Conservation (phyloP, 1,284 basidiomycete species). For the Phenoliferia sp. region DNA sequence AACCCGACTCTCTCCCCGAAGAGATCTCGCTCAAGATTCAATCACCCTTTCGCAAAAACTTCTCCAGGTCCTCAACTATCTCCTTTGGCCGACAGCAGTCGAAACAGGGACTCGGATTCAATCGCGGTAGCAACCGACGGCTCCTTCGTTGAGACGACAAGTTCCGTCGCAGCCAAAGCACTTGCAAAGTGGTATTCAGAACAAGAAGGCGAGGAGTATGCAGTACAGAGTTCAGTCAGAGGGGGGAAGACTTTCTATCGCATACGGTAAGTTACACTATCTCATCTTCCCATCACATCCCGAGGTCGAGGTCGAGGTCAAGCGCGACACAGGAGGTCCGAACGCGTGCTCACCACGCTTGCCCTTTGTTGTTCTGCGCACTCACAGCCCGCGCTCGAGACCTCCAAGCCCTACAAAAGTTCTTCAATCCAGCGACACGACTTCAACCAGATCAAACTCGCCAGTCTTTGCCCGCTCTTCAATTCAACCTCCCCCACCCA, state of each 20-base stretch:
- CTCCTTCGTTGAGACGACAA: slow-evolving; percentile 33
- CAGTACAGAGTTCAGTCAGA: slow-evolving; percentile 18
- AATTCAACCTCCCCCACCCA: background rate
- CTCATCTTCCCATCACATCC: background rate
- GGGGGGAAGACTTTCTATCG: slow-evolving; percentile 31
- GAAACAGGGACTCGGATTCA: slow-evolving; percentile 4
- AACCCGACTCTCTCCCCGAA: background rate
- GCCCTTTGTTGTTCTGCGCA: background rate
- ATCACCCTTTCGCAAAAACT: background rate
- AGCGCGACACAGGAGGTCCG: background rate
- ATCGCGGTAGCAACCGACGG: slow-evolving; percentile 17
- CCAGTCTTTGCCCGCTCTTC: slow-evolving; percentile 15
- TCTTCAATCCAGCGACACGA: background rate
- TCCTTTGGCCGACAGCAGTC: background rate
- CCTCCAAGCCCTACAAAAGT: background rate
- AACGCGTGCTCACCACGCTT: background rate
- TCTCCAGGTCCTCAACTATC: background rate
- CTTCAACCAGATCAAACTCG: background rate
- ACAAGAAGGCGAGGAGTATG: slow-evolving; percentile 13
- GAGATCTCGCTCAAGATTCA: background rate
- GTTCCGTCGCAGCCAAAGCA: slow-evolving; percentile 25
- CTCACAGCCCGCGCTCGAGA: slow-evolving; percentile 8
- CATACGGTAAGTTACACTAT: slow-evolving; percentile 19
- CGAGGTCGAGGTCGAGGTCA: background rate
- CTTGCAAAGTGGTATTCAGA: slow-evolving; percentile 25